Conservation (phyloP, 1,284 basidiomycete genomes). For the Rhizoctonia solani region DNA sequence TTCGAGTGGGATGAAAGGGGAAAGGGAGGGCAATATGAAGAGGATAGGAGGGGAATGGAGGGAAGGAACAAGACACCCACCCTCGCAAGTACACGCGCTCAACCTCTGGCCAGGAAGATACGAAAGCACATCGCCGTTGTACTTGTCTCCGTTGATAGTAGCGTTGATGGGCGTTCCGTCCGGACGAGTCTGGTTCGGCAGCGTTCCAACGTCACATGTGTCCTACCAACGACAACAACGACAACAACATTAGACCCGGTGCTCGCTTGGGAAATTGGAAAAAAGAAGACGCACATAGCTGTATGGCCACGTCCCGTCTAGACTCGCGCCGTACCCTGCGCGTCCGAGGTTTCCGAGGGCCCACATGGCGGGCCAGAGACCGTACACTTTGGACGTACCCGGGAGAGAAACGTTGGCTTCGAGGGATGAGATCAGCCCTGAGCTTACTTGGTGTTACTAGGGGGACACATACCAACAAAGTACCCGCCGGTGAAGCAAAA, state of each 20-base stretch:
- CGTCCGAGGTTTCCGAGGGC: slow-evolving; percentile 91
- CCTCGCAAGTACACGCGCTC: slow-evolving; percentile 48
- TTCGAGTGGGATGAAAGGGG: too few species aligned
- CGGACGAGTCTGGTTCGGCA: slow-evolving; percentile 72
- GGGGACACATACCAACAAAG: slow-evolving; percentile 56
- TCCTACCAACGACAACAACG: too few species aligned
- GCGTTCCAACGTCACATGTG: too few species aligned
- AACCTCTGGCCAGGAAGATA: slow-evolving; percentile 57
- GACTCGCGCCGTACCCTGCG: slow-evolving; percentile 79
- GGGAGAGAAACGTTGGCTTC: slow-evolving; percentile 52
- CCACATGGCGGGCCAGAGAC: slow-evolving; percentile 75
- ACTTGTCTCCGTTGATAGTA: slow-evolving; percentile 43
- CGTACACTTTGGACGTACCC: slow-evolving; percentile 47
- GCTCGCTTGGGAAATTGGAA: too few species aligned
- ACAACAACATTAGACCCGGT: too few species aligned
- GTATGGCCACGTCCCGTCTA: slow-evolving; percentile 81
- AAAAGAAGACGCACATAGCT: slow-evolving; percentile 35
- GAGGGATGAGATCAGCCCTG: slow-evolving; percentile 48
- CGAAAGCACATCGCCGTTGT: slow-evolving; percentile 50
- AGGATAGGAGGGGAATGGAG: too few species aligned
- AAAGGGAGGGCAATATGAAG: too few species aligned
- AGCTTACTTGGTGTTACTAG: slow-evolving; percentile 58
- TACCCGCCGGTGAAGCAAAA: slow-evolving; percentile 83
- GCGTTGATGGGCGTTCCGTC: slow-evolving; percentile 50
- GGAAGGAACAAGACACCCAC: too few species aligned